A percentile compares a stretch with the other conserved stretches of the same genome.
These are phyloP conservation scores for Spizellomyces punctatus DNA, from an alignment of 192 early-diverging fungal genomes.

Conservation along the genomic window DNA sequence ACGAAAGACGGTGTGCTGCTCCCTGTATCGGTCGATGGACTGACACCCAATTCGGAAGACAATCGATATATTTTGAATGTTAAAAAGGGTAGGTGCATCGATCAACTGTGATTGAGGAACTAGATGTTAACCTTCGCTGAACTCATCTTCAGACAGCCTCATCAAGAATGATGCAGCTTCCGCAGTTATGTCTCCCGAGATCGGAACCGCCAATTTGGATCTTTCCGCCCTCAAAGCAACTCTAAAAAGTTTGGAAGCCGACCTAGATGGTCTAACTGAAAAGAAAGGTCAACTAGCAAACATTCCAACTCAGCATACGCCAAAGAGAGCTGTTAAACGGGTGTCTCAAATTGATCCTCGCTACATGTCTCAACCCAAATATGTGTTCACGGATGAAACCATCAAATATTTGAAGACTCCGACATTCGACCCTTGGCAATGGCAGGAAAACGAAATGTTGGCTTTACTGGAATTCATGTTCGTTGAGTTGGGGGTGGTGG, in stretches of 20 bases:
- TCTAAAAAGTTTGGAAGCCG: neutral
- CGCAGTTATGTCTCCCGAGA: neutral
- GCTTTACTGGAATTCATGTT: constrained; percentile 47
- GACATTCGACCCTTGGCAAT: constrained; percentile 52
- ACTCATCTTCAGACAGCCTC: no score
- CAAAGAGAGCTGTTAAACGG: neutral
- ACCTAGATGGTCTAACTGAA: neutral
- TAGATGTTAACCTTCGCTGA: no score
- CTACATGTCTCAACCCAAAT: constrained; percentile 5
- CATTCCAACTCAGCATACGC: neutral
- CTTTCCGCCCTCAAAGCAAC: constrained; percentile 1
- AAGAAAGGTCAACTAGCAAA: neutral
- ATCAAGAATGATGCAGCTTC: neutral
- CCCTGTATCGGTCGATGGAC: neutral
- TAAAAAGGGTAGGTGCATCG: neutral
- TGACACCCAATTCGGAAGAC: neutral
- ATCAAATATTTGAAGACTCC: constrained; percentile 39
- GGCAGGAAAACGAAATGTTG: constrained; percentile 44
- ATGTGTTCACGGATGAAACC: constrained; percentile 27
- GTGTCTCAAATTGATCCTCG: constrained; percentile 12
- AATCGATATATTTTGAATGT: constrained; percentile 2
- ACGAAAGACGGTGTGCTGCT: neutral
- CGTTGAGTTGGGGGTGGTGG: constrained; percentile 44
- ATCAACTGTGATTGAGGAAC: neutral
- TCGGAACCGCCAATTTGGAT: neutral